Conservation (phyloP, 441 rosid species). For the Jatropha podagrica region DNA sequence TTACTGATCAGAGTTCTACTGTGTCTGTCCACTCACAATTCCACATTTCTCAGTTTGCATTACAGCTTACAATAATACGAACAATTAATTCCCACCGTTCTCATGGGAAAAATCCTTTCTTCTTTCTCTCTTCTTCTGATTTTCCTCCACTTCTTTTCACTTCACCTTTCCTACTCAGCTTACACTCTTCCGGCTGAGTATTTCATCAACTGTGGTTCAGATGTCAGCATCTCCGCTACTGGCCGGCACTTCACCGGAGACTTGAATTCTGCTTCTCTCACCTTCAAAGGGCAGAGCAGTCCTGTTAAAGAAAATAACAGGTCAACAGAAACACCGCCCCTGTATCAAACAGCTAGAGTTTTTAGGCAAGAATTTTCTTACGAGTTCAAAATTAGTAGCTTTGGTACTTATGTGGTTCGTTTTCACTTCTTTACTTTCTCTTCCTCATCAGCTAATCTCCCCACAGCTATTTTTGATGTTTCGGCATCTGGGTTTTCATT, state of each 20-base stretch:
- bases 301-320: slow-evolving; percentile 11
- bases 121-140: slow-evolving; percentile 1
- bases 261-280: slow-evolving; percentile 25
- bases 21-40: neutral
- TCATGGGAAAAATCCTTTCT: slow-evolving; percentile 14
- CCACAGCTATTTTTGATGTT: slow-evolving; percentile 44
- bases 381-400: slow-evolving; percentile 30
- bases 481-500: slow-evolving; percentile 35
- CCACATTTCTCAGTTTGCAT: neutral
- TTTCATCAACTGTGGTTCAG: slow-evolving; percentile 57
- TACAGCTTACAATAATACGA: neutral
- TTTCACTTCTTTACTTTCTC: slow-evolving; percentile 51
- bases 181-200: slow-evolving; percentile 28
- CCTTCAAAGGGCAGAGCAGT: slow-evolving; percentile 20
- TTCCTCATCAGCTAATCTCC: slow-evolving; percentile 24
- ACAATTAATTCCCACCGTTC: neutral
- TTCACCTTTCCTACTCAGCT: slow-evolving; percentile 16
- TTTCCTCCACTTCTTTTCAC: slow-evolving; percentile 28
- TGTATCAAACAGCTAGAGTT: slow-evolving; percentile 53
- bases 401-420: slow-evolving; percentile 45
- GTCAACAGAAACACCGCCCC: slow-evolving; percentile 19
- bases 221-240: slow-evolving; percentile 6
- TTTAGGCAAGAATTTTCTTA: slow-evolving; percentile 38
- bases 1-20: neutral
- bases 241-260: slow-evolving; percentile 38